Evolutionary conservation across 1,284 basidiomycete species (phyloP), one percentile per base, ranked within the genome.

Genomic region (Ustilago esculenta): DNA sequence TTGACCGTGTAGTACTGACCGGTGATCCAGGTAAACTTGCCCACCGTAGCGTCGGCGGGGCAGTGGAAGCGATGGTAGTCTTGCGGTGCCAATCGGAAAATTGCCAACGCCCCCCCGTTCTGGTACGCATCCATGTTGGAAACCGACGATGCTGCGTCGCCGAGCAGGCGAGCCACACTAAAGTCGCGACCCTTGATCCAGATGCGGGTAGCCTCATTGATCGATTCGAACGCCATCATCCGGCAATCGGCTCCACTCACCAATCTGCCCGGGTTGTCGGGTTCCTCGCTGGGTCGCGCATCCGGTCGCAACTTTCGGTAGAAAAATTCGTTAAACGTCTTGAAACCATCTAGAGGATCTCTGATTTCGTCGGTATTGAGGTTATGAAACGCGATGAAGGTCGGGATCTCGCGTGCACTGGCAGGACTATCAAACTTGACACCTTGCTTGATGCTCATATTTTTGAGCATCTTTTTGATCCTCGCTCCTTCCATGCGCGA

Each of bases 121-220:
- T 85, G 83, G 78, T 90, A 97, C 30, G 86, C 85, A 2, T 89
- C 87, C 1, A 86, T 86, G 6, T 49, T n/a, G 20, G 17, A 1
- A 1, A 34, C 14, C 0, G 35, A 15, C 56, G 87, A 33, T 7
- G 24, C 54, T 4, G 64, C 69, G 8, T 84, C 84, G 0, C 94
- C 94, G 0, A 98, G 86, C 34, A 98, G 85, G 1, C 89, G 86
- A 1, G 84, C 85, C 1, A 98, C 86, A 0, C 88, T 90, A 79
- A 98, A 98, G 72, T 96, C 92, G 21, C 92, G 88, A 0, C 95
- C 96, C 80, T 98, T 98, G 84, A 98, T 96, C 95, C 96, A 98
- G 5, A 98, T 84, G 20, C 86, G 85, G 1, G 92, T 97, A 1
- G 96, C 94, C 51, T 92, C 90, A 41, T 82, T 84, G 8, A 97